Evolutionary conservation across 352 stramenopile species (phyloP).

Genomic region (Globisporangium emineosum): DNA sequence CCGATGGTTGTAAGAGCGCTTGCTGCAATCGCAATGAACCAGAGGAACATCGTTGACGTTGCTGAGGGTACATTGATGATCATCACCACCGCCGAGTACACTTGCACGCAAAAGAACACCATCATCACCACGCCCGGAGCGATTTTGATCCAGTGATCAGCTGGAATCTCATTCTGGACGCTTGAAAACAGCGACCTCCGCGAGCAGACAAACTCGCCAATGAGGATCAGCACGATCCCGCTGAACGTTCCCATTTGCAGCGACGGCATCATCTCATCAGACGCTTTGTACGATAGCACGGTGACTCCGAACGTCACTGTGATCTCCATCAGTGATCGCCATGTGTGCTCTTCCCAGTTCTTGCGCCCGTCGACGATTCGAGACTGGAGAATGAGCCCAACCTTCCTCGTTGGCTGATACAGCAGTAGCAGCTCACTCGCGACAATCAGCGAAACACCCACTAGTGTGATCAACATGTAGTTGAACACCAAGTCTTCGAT

Average conservation of each 20-base stretch:
- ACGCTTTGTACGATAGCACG: constrained; percentile 52
- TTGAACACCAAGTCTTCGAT: constrained; percentile 66
- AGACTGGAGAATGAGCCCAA: constrained; percentile 61
- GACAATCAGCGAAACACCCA: constrained; percentile 72
- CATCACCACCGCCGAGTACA: constrained; percentile 41
- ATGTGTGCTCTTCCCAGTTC: constrained; percentile 62
- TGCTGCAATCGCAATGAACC: constrained; percentile 44
- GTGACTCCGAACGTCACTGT: constrained; percentile 53
- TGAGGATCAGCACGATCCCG: constrained; percentile 54
- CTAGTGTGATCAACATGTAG: constrained; percentile 69
- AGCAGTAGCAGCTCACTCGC: constrained; percentile 73
- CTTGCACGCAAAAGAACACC: constrained; percentile 55
- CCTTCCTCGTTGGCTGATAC: constrained; percentile 55
- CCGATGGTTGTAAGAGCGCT: constrained; percentile 45
- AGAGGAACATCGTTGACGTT: constrained; percentile 34
- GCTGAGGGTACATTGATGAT: constrained; percentile 40
- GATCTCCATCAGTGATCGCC: constrained; percentile 61
- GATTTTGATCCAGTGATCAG: constrained; percentile 80
- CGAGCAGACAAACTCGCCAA: constrained; percentile 43
- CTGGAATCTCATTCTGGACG: constrained; percentile 40
- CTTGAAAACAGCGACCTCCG: constrained; percentile 23
- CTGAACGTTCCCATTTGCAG: constrained; percentile 72
- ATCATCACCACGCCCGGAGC: constrained; percentile 62
- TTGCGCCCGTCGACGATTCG: constrained; percentile 63
- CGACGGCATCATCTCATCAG: constrained; percentile 58